Conservation (phyloP, 805 yeast genomes). For the Komagataella pastoris region DNA sequence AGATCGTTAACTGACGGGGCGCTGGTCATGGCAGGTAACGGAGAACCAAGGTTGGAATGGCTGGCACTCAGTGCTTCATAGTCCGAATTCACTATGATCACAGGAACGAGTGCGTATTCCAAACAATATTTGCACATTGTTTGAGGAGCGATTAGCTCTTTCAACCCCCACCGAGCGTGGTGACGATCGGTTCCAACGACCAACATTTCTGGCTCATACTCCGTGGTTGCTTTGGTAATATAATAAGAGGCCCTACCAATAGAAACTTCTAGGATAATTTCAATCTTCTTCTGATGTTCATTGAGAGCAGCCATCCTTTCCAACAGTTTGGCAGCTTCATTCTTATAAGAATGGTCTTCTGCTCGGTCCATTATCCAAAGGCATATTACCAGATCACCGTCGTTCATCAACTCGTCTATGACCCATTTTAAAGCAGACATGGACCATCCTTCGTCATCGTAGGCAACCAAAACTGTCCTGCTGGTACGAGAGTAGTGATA, state of each 20-base stretch:
- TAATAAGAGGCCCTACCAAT: conserved; percentile 28
- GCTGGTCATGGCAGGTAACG: not conserved
- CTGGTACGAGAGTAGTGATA: conserved; percentile 21
- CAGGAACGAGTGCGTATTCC: conserved; percentile 32
- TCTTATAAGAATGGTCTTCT: conserved; percentile 12
- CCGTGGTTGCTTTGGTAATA: conserved; percentile 25
- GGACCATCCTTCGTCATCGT: conserved; percentile 26
- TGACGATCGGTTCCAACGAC: conserved; percentile 32
- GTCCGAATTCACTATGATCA: conserved; percentile 27
- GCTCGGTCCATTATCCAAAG: conserved; percentile 26
- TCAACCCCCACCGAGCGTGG: conserved; percentile 22
- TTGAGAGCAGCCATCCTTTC: conserved; percentile 19
- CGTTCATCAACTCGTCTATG: conserved; percentile 25
- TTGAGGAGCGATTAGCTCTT: conserved; percentile 24
- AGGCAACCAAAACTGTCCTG: conserved; percentile 29
- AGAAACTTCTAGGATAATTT: conserved; percentile 27
- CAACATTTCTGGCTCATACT: conserved; percentile 29
- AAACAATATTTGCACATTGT: conserved; percentile 33
- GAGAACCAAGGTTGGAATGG: not conserved
- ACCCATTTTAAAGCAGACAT: conserved; percentile 31
- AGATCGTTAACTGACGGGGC: not conserved
- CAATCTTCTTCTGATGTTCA: conserved; percentile 20
- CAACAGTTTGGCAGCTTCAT: conserved; percentile 20
- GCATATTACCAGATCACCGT: conserved; percentile 32
- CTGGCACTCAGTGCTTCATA: conserved; percentile 10